Evolutionary conservation across 108 stramenopile species (phyloP).

Genomic region (Phaeodactylum tricornutum): DNA sequence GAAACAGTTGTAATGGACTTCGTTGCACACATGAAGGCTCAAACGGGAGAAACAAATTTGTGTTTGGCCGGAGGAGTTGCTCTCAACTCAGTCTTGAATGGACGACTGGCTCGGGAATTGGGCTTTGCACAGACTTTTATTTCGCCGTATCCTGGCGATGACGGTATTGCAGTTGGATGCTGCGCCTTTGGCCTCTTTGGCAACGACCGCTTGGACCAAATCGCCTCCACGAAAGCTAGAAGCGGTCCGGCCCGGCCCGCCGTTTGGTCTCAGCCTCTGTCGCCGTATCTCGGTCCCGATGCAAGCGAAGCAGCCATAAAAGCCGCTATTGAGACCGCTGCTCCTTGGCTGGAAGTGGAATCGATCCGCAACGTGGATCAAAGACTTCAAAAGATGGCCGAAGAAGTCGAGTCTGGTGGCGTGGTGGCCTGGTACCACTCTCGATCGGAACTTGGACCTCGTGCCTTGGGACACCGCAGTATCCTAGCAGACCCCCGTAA

Average conservation of each 20-base stretch:
- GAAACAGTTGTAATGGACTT: conserved; percentile 80
- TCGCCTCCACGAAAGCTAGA: not conserved
- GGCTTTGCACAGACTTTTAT: conserved; percentile 81
- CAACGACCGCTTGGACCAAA: not conserved
- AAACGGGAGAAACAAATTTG: conserved; percentile 74
- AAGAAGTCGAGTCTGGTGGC: conserved; percentile 63
- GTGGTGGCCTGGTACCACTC: conserved; percentile 88
- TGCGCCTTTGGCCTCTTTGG: conserved; percentile 84
- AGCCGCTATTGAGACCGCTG: conserved; percentile 62
- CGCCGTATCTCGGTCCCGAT: conserved; percentile 67
- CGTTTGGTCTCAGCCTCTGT: conserved; percentile 54
- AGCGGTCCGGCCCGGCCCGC: conserved; percentile 7
- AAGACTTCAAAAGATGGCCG: conserved; percentile 44
- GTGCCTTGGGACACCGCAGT: conserved; percentile 90
- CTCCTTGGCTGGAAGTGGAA: conserved; percentile 69
- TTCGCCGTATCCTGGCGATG: conserved; percentile 91
- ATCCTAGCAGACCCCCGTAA: conserved; percentile 87
- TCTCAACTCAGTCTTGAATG: conserved; percentile 89
- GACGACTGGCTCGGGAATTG: conserved; percentile 64
- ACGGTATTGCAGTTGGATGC: conserved; percentile 90
- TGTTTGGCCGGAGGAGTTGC: conserved; percentile 92
- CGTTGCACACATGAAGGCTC: conserved; percentile 66
- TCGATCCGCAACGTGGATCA: conserved; percentile 33
- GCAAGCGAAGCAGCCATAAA: conserved; percentile 45
- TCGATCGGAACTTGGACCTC: conserved; percentile 84